Percentiles rank a stretch among this genome's conserved stretches.
These are phyloP conservation scores for Puccinia polysora DNA, from an alignment of 1,284 basidiomycete genomes.

Conservation along the genomic window DNA sequence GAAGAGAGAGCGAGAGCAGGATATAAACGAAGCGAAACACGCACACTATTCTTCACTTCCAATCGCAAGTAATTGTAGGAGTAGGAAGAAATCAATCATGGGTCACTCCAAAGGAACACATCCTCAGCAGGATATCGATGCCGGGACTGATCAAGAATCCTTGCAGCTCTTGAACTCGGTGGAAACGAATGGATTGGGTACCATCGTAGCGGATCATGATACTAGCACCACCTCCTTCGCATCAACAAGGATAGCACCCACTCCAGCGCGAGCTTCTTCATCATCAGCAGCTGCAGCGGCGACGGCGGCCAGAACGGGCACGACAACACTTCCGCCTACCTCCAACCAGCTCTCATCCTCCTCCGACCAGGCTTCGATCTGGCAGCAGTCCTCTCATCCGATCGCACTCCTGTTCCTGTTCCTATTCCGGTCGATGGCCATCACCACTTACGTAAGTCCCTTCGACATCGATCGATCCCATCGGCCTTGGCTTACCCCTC, in stretches of 20 bases:
- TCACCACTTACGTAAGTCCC: conserved; percentile 69
- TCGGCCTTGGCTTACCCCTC: no score
- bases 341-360: background rate
- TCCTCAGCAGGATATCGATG: no score
- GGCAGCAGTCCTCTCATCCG: conserved; percentile 72
- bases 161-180: conserved; percentile 23
- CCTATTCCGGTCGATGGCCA: conserved; percentile 75
- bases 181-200: conserved; percentile 28
- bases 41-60: no score
- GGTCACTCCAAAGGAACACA: no score
- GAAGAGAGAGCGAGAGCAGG: no score
- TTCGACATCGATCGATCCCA: conserved; percentile 56
- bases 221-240: no score
- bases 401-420: conserved; percentile 75
- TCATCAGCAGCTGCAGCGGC: conserved; percentile 12
- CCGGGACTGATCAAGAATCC: no score
- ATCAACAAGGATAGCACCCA: background rate
- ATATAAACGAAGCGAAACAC: no score
- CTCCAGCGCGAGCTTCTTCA: background rate
- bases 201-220: conserved; percentile 25
- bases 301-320: conserved; percentile 15
- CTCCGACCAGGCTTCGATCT: conserved; percentile 4
- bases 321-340: background rate
- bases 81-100: no score
- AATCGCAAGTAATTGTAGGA: no score